Base-by-base conservation (phyloP, 176 grass and related monocot species). In the Oryza australiensis region DNA sequence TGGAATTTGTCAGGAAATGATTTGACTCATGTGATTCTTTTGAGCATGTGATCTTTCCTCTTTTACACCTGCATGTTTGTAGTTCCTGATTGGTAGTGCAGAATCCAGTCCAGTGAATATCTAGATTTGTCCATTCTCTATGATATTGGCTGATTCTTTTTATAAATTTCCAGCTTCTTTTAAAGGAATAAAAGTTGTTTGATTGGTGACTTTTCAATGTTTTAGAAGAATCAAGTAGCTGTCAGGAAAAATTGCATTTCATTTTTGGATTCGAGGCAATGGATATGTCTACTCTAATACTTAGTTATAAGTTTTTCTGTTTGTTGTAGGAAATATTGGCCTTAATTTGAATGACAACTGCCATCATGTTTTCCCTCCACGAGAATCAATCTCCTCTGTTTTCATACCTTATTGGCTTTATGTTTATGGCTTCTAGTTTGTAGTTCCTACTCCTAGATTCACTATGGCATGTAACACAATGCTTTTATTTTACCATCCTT, bases 1-100 rank as follows among this genome's bases (percentile, higher is more conserved):
- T 71, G 81, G 22, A 83, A 75, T 83, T 83, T 80, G 22, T 80
- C 1, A 3, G 40, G 63, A 83, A 83, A 64, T 32, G 46, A 26
- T 67, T 22, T 64, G 27, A 69, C 53, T 63, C 0, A 0, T 84
- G 77, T 62, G 62, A 15, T 60, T 82, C 62, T 62, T 80, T 79
- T 82, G 62, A 49, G 29, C 26, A 27, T 75, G 40, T 83, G 38
- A 30, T 86, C 20, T 59, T 68, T 28, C 24, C 18, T 77, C 67
- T 3, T 30, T 82, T 65, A 0, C 26, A 66, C n/a, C 26, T 28
- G 9, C 46, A 84, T 80, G 49, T 38, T 40, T 75, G 16, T 69
- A 48, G 12, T 79, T 74, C 62, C 34, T 66, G 76, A 86, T 18
- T 82, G 11, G 60, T 12, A 51, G 24, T 32, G 32, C 38, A 3